Evolutionary conservation across 1,139 yeast genomes (phyloP).

Genomic region (Diutina scorzettiae): DNA sequence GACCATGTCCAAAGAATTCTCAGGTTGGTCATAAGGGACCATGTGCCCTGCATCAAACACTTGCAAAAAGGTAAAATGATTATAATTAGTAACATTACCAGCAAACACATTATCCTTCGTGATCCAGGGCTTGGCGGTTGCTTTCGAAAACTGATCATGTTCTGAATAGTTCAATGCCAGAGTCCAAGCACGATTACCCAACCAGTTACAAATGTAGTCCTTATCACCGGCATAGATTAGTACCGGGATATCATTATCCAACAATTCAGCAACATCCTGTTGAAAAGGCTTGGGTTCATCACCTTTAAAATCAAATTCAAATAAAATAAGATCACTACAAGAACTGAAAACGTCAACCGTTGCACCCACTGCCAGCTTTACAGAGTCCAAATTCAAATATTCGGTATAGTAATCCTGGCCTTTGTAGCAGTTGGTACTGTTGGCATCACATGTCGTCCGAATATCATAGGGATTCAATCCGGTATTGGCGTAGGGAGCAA

Average conservation of each 20-base stretch:
- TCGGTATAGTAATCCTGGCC: background rate
- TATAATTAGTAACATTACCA: background rate
- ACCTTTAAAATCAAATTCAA: background rate
- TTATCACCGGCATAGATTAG: constrained; percentile 1
- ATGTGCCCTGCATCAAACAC: constrained; percentile 2
- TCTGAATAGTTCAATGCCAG: background rate
- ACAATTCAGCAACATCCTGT: background rate
- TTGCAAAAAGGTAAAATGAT: background rate
- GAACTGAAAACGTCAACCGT: background rate
- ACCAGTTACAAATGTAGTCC: background rate
- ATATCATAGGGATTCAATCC: background rate
- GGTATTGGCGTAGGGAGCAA: background rate
- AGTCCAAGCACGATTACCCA: background rate
- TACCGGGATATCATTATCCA: background rate
- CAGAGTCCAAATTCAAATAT: background rate
- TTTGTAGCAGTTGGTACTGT: background rate
- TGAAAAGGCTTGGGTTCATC: background rate
- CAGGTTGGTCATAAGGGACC: background rate
- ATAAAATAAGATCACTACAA: background rate
- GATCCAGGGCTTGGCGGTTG: background rate
- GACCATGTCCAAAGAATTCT: background rate
- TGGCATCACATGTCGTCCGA: background rate
- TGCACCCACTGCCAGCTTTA: background rate
- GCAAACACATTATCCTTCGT: background rate
- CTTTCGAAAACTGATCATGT: background rate